Evolutionary conservation across 2,329 filamentous ascomycete genomes (phyloP).

Genomic region (Diaporthe sp.): DNA sequence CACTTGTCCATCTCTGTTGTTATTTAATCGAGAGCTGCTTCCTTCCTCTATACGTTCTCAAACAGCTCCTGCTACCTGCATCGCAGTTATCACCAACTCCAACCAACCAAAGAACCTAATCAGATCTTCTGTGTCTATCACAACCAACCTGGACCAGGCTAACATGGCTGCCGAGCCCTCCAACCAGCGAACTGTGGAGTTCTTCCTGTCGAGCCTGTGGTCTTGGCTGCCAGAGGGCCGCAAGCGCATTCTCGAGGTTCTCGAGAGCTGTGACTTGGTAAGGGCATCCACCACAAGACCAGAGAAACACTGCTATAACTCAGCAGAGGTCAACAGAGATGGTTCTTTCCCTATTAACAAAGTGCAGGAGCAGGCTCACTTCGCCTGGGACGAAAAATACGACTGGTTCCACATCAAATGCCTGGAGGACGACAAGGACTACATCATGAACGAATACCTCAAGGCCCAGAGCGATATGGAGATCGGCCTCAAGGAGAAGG

Average conservation of each 20-base stretch:
- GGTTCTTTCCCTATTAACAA: neutral
- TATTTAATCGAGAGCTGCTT: neutral
- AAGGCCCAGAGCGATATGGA: constrained; percentile 22
- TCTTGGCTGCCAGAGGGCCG: constrained; percentile 45
- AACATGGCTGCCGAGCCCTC: neutral
- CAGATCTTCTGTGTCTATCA: neutral
- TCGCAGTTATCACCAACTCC: neutral
- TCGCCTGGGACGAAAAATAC: constrained; percentile 44
- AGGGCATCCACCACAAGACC: neutral
- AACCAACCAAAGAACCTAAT: neutral
- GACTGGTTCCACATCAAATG: constrained; percentile 33
- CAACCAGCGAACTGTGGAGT: constrained; percentile 37
- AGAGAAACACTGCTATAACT: neutral
- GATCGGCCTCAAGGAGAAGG: constrained; percentile 54
- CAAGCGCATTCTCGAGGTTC: constrained; percentile 42
- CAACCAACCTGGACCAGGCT: too few species aligned
- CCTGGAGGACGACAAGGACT: constrained; percentile 24
- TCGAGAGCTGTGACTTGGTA: constrained; percentile 42
- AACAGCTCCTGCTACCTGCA: neutral
- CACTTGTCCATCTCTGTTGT: neutral
- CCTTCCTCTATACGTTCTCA: neutral
- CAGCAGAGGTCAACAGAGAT: neutral
- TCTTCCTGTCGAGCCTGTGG: constrained; percentile 49
- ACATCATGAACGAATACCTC: constrained; percentile 24
- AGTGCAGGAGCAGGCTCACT: constrained; percentile 43